Evolutionary conservation across 2,329 filamentous ascomycete species (phyloP).

Genomic region (Chaetomiaceae sp.): DNA sequence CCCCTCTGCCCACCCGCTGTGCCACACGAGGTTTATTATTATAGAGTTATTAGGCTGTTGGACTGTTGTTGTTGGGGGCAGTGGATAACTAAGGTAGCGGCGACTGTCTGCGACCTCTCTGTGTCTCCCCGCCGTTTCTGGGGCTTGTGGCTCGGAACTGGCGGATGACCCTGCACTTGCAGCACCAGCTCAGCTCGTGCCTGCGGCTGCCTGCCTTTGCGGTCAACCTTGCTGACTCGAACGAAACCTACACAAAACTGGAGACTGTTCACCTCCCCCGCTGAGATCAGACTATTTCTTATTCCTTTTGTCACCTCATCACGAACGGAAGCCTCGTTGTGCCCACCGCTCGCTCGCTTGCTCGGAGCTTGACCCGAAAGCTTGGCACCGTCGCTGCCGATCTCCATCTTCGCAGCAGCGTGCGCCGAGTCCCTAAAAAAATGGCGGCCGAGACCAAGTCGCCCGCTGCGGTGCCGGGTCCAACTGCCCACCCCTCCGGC

Average conservation of each 20-base stretch:
- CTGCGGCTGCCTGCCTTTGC: conserved; percentile 9
- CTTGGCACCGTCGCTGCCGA: conserved; percentile 30
- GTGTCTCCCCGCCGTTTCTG: too few relatives aligned
- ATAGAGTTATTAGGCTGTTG: neutral
- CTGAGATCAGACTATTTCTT: neutral
- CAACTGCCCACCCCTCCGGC: conserved; percentile 48
- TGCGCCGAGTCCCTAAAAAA: conserved; percentile 24
- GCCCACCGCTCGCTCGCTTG: too few relatives aligned
- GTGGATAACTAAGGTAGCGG: too few relatives aligned
- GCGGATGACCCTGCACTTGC: conserved; percentile 7
- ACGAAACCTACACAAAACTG: neutral
- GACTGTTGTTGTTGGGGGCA: neutral
- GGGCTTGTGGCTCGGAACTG: conserved; percentile 11
- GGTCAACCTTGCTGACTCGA: conserved; percentile 11
- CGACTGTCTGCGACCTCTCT: too few relatives aligned
- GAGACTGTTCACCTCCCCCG: neutral
- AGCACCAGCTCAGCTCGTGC: conserved; percentile 9
- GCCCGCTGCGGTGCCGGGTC: conserved; percentile 4
- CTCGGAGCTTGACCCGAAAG: conserved; percentile 23
- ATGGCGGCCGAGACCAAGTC: conserved; percentile 20
- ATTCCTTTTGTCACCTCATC: too few relatives aligned
- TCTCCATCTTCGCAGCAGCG: conserved; percentile 37
- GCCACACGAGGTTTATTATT: neutral
- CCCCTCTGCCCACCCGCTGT: neutral
- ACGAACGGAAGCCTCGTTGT: too few relatives aligned